Percentiles rank a stretch among this genome's conserved stretches.
Conservation (phyloP, 2,329 filamentous ascomycete species). For the Ophiocordyceps camponoti-floridani region DNA sequence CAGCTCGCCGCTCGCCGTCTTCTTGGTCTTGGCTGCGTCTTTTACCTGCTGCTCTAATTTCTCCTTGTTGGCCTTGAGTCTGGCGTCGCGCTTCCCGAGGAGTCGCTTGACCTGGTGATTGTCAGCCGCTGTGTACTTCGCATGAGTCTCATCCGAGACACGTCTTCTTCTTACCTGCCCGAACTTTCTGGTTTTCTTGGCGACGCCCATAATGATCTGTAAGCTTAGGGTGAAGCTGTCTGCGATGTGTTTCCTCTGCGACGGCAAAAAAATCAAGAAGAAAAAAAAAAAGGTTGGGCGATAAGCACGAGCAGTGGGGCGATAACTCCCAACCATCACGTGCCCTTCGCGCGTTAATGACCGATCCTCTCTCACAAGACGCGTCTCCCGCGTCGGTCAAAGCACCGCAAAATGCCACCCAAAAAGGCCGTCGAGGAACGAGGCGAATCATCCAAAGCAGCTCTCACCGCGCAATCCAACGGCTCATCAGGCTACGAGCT, state of each 20-base stretch:
- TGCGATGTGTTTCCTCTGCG: too few relatives aligned
- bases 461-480: constrained; percentile 29
- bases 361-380: constrained; percentile 5
- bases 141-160: background rate
- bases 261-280: background rate
- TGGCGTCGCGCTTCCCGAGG: constrained; percentile 63
- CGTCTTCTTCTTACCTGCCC: constrained; percentile 32
- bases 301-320: background rate
- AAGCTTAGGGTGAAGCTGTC: too few relatives aligned
- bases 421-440: constrained; percentile 26
- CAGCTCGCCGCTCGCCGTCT: constrained; percentile 38
- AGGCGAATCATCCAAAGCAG: constrained; percentile 47
- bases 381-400: constrained; percentile 22
- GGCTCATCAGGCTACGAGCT: constrained; percentile 49
- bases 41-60: constrained; percentile 42
- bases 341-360: background rate
- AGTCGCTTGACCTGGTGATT: constrained; percentile 53
- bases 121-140: background rate
- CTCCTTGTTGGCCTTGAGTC: constrained; percentile 64
- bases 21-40: constrained; percentile 32
- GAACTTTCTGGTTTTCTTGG: constrained; percentile 87
- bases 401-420: constrained; percentile 23
- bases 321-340: background rate
- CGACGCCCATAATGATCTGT: constrained; percentile 51
- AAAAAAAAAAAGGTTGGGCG: background rate